A percentile compares a stretch with the other conserved stretches of the same genome.
Evolutionary conservation across 257 asterid species (phyloP).

Genomic region (Nicotiana benthamiana): DNA sequence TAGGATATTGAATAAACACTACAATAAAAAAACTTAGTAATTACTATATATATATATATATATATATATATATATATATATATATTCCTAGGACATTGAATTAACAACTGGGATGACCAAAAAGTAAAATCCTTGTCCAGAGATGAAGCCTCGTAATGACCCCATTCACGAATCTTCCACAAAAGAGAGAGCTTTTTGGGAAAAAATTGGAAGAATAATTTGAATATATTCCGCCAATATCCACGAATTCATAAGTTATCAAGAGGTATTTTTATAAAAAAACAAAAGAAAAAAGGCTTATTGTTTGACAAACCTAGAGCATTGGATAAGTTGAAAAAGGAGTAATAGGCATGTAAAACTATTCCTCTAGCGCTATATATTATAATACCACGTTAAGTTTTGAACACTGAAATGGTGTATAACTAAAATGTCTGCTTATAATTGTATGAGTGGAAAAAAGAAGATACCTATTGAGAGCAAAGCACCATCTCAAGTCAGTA

Average conservation of each 20-base stretch:
- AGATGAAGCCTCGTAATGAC: neutral
- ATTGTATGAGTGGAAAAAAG: neutral
- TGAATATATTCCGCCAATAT: neutral
- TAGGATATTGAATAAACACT: too few species aligned
- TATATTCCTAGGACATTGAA: too few species aligned
- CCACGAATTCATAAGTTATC: neutral
- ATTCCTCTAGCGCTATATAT: too few species aligned
- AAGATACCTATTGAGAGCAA: slow-evolving; percentile 84
- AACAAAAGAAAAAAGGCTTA: neutral
- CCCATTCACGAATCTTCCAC: slow-evolving; percentile 4
- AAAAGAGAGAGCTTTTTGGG: neutral
- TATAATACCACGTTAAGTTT: neutral
- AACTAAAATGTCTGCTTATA: neutral
- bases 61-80: too few species aligned
- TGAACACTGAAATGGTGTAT: neutral
- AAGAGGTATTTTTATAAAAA: neutral
- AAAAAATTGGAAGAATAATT: neutral
- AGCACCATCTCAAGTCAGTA: slow-evolving; percentile 93
- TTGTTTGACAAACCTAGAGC: too few species aligned
- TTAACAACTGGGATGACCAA: neutral
- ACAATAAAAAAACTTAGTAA: too few species aligned
- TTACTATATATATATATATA: too few species aligned
- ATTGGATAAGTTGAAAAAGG: too few species aligned
- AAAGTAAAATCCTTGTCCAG: neutral
- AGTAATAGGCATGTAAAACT: too few species aligned